Evolutionary conservation across 495 filamentous ascomycete species (phyloP).

Genomic region (Aspergillus sclerotioniger): DNA sequence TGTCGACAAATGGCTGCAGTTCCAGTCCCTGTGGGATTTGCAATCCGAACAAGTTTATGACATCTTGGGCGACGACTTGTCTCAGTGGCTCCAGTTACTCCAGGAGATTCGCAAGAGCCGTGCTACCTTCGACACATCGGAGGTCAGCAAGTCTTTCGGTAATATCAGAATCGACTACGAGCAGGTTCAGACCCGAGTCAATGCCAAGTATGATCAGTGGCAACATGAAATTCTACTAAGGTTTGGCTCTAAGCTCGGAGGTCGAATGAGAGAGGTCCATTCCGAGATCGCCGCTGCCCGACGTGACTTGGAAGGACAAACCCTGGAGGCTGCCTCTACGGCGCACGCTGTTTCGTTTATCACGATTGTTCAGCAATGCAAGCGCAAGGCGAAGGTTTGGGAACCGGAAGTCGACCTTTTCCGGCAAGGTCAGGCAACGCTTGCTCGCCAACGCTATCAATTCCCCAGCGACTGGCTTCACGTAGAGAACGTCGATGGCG

Average conservation of each 20-base stretch:
- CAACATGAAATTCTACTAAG: constrained; percentile 93
- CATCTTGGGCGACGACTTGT: constrained; percentile 82
- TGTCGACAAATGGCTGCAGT: constrained; percentile 96
- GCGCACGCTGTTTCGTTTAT: constrained; percentile 97
- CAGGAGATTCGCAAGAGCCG: constrained; percentile 93
- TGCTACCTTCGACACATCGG: constrained; percentile 92
- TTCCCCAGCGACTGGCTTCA: constrained; percentile 91
- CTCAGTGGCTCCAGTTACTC: constrained; percentile 88
- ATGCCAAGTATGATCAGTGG: constrained; percentile 99
- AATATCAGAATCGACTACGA: constrained; percentile 95
- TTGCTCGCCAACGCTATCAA: constrained; percentile 86
- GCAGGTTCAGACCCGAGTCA: constrained; percentile 96
- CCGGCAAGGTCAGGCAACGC: constrained; percentile 86
- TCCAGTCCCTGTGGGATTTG: constrained; percentile 97
- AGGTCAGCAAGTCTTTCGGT: constrained; percentile 85
- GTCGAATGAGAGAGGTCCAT: constrained; percentile 83
- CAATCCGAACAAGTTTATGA: constrained; percentile 94
- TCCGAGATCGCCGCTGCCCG: constrained; percentile 85
- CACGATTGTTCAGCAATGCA: constrained; percentile 93
- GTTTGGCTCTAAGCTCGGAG: constrained; percentile 87
- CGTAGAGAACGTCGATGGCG: constrained; percentile 88
- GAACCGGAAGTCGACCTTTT: constrained; percentile 94
- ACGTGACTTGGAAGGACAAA: constrained; percentile 83
- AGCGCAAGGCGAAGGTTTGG: constrained; percentile 89
- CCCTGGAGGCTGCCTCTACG: constrained; percentile 87